phyloP scores from a whole-genome alignment of 202 grass and related monocot species.

The Setaria italica region DNA sequence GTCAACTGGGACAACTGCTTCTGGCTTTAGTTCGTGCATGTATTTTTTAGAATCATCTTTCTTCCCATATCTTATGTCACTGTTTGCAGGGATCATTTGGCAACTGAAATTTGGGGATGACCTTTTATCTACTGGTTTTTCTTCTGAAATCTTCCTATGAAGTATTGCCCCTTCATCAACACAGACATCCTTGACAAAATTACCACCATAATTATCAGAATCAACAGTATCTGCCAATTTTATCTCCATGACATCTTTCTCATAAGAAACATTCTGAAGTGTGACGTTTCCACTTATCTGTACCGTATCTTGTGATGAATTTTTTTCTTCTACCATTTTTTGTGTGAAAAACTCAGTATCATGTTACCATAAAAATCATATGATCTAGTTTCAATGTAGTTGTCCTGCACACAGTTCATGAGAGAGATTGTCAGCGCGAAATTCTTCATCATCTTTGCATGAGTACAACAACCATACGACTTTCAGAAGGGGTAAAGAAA shows the following conservation, averaged over 20 bases:
- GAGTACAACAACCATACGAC: slow-evolving; percentile 15
- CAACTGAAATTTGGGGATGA: slow-evolving; percentile 35
- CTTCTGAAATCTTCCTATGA: slow-evolving; percentile 44
- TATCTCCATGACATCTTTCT: slow-evolving; percentile 77
- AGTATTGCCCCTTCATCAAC: slow-evolving; percentile 64
- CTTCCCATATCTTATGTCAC: slow-evolving; percentile 34
- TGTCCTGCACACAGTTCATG: slow-evolving; percentile 41
- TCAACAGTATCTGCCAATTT: slow-evolving; percentile 57
- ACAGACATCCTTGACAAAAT: slow-evolving; percentile 88
- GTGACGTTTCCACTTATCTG: slow-evolving; percentile 41
- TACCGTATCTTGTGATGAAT: slow-evolving; percentile 39
- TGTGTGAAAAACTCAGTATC: slow-evolving; percentile 24
- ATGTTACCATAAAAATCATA: slow-evolving; percentile 10
- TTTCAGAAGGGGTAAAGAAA: slow-evolving; percentile 28
- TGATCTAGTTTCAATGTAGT: slow-evolving; percentile 24
- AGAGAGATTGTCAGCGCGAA: background rate
- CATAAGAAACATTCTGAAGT: slow-evolving; percentile 53
- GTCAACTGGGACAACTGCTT: slow-evolving; percentile 35
- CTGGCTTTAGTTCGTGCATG: slow-evolving; percentile 37
- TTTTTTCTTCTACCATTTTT: slow-evolving; percentile 56
- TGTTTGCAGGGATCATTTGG: slow-evolving; percentile 42
- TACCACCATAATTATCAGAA: slow-evolving; percentile 42
- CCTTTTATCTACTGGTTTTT: slow-evolving; percentile 51
- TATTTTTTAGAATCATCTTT: slow-evolving; percentile 35
- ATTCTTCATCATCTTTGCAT: slow-evolving; percentile 43